Base-by-base conservation (phyloP, 257 asterid genomes). In the Buddleja alternifolia region DNA sequence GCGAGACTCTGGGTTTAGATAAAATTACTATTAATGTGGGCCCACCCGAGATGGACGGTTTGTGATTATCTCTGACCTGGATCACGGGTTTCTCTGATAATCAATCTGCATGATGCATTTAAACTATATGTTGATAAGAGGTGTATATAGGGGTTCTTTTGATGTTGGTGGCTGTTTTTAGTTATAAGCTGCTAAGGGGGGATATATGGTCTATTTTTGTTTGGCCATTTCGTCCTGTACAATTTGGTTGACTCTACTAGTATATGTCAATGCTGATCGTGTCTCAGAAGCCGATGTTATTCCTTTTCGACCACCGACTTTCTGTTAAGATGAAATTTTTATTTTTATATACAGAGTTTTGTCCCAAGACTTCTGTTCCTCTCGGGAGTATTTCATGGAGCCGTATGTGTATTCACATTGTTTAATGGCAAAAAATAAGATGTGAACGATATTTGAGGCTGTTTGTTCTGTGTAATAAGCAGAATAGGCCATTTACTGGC, bases 171-270 rank as follows among this genome's bases (percentile, higher is more conserved):
- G 76, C 73, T 34, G 34, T 51, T 46, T 73, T 69, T 69, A 40
- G 74, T 51, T 41, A 47, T 58, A 51, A 42, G 73, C 76, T 62
- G 46, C 51, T 41, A 11, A 57, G 15, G 46, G 71, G 5, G 78
- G 46, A 39, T 46, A 29, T 32, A 20, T 41, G 81, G 70, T 60
- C 70, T 56, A 12, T 74, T 52, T 73, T 74, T 72, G 42, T 72
- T 29, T 46, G 67, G 52, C 67, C 52, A 2, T 57, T 41, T 67
- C 24, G 46, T 59, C 78, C 66, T 29, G 29, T 45, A 39, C 69
- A n/a, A 46, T 24, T 61, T 21, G 39, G 45, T 54, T 15, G 65
- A 40, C 56, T 60, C 10, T 32, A 32, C 48, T 58, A 17, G 5
- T 66, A 8, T 44, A 10, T 58, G 6, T 23, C 45, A 6, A 7